phyloP scores from a whole-genome alignment of 352 stramenopile species.

The Pythium oligandrum region DNA sequence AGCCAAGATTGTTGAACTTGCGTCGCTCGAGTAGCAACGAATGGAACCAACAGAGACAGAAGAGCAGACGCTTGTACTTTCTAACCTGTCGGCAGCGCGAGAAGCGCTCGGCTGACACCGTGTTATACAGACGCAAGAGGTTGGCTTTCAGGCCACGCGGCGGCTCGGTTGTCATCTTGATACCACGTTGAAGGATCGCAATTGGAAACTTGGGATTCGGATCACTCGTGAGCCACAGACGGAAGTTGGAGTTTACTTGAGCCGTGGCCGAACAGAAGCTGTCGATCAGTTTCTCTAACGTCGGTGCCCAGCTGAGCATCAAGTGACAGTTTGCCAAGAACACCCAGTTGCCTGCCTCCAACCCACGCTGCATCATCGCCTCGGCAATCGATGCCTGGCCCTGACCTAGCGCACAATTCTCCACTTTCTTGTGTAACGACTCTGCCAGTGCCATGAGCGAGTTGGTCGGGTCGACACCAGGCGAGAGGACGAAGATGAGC shows the following conservation, averaged over 20 bases:
- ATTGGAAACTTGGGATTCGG: constrained; percentile 95
- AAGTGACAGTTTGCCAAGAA: constrained; percentile 96
- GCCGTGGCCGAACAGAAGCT: constrained; percentile 63
- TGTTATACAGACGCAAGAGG: constrained; percentile 93
- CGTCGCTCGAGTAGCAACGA: constrained; percentile 91
- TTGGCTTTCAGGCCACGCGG: constrained; percentile 91
- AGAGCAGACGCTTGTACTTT: constrained; percentile 93
- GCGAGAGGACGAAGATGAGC: constrained; percentile 94
- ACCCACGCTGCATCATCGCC: constrained; percentile 80
- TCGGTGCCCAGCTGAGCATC: constrained; percentile 94
- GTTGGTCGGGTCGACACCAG: constrained; percentile 93
- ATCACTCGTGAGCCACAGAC: constrained; percentile 92
- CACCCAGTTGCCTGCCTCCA: constrained; percentile 90
- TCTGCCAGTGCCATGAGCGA: constrained; percentile 87
- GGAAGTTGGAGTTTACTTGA: constrained; percentile 85
- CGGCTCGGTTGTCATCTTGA: constrained; percentile 97
- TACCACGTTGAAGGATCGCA: constrained; percentile 90
- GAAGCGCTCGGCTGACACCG: constrained; percentile 86
- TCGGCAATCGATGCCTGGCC: constrained; percentile 91
- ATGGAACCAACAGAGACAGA: constrained; percentile 96
- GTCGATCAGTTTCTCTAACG: constrained; percentile 93
- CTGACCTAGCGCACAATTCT: constrained; percentile 92
- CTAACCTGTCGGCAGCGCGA: constrained; percentile 69
- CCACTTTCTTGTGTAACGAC: constrained; percentile 75
- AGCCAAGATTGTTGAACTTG: constrained; percentile 96